Evolutionary conservation across 306 rosid genomes (phyloP).

Genomic region (Lathyrus sativus): DNA sequence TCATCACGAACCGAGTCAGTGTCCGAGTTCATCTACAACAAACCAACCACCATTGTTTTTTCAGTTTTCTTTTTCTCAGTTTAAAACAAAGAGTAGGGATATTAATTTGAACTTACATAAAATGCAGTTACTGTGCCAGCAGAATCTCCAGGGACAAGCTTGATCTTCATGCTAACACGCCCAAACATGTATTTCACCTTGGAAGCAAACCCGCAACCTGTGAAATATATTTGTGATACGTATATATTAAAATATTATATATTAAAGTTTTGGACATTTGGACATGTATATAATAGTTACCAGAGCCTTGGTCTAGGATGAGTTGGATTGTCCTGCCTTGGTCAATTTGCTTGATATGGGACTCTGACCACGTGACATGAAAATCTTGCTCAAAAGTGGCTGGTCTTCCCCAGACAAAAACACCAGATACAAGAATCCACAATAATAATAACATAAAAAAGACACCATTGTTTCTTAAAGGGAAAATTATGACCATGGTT

Average conservation of each 20-base stretch:
- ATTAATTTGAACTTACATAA: conserved; percentile 53
- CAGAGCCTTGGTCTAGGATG: conserved; percentile 78
- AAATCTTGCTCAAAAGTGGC: conserved; percentile 76
- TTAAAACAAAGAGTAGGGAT: not conserved
- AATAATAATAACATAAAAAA: conserved; percentile 30
- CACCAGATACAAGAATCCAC: conserved; percentile 36
- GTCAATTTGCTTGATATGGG: conserved; percentile 73
- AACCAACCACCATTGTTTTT: not conserved
- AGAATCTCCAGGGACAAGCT: conserved; percentile 86
- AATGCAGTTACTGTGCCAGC: conserved; percentile 98
- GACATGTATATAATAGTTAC: conserved; percentile 44
- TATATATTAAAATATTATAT: no score
- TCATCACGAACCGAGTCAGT: conserved; percentile 68
- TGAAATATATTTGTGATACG: not conserved
- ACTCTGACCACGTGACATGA: conserved; percentile 68
- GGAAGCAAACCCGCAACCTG: conserved; percentile 93
- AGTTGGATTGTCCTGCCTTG: conserved; percentile 86
- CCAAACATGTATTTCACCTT: conserved; percentile 74
- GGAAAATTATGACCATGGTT: conserved; percentile 40
- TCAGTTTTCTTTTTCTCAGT: not conserved
- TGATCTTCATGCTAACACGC: conserved; percentile 95
- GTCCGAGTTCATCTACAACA: conserved; percentile 69
- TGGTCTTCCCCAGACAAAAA: conserved; percentile 62
- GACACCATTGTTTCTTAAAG: conserved; percentile 24
- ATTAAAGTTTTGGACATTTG: not conserved